Conservation (phyloP, 768 basidiomycete species). For the Amanita brunnescens region DNA sequence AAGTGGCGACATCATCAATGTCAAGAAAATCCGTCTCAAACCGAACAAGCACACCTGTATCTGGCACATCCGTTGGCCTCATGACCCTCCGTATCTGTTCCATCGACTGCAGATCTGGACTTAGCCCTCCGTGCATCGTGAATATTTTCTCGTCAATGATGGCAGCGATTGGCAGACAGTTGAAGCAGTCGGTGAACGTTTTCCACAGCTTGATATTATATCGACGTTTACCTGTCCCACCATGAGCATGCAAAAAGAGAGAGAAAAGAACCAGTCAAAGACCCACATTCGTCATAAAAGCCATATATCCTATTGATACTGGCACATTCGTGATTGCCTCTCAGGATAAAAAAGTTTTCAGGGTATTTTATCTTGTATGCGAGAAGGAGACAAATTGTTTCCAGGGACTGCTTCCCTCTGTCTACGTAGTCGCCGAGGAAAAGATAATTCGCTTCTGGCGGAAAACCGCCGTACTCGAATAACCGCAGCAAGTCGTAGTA, state of each 20-base stretch:
- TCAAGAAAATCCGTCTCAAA: background rate
- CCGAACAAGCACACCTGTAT: conserved; percentile 61
- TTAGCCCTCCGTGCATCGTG: conserved; percentile 97
- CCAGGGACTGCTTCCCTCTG: conserved; percentile 96
- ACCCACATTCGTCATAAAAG: conserved; percentile 98
- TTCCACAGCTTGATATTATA: conserved; percentile 99
- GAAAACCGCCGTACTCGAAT: conserved; percentile 99
- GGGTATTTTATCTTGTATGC: conserved; percentile 99
- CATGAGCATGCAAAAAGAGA: conserved; percentile 7
- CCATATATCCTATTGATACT: conserved; percentile 99
- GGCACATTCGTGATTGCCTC: conserved; percentile 99
- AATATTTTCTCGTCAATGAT: conserved; percentile 99
- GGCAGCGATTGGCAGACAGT: conserved; percentile 97
- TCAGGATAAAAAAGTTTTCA: conserved; percentile 99
- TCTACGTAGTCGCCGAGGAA: conserved; percentile 99
- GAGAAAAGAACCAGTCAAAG: conserved; percentile 2
- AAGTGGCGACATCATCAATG: background rate
- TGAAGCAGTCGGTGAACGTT: conserved; percentile 99
- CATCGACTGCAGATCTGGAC: conserved; percentile 97
- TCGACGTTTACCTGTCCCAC: conserved; percentile 82
- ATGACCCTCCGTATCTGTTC: conserved; percentile 99
- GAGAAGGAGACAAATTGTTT: conserved; percentile 98
- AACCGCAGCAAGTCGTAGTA: conserved; percentile 97
- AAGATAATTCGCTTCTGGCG: conserved; percentile 99
- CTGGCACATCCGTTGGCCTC: conserved; percentile 98